These are phyloP conservation scores for Sporothrix mexicana DNA, from an alignment of 2,329 filamentous ascomycete genomes.

Conservation along the genomic window DNA sequence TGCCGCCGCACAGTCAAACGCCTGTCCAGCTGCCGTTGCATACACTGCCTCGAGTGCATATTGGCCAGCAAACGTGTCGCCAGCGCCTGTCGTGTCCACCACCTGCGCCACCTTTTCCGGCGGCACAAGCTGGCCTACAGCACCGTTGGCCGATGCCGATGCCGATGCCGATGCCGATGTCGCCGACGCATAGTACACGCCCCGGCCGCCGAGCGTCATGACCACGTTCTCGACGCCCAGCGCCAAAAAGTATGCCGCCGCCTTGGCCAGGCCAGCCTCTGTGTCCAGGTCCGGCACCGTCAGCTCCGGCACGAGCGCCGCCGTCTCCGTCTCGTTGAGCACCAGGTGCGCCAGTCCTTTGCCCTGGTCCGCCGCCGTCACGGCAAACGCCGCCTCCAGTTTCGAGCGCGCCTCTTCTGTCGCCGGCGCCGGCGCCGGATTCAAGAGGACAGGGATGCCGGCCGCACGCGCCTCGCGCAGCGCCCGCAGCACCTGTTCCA, in stretches of 20 bases:
- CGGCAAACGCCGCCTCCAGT: slow-evolving; percentile 56
- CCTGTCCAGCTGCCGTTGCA: slow-evolving; percentile 40
- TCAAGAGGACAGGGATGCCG: slow-evolving; percentile 65
- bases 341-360: slow-evolving; percentile 67
- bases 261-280: slow-evolving; percentile 43
- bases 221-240: slow-evolving; percentile 77
- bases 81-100: slow-evolving; percentile 91
- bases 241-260: slow-evolving; percentile 60
- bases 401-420: slow-evolving; percentile 57
- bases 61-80: slow-evolving; percentile 90
- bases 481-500: slow-evolving; percentile 58
- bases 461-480: slow-evolving; percentile 49
- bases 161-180: slow-evolving; percentile 38
- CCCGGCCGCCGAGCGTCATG: slow-evolving; percentile 81
- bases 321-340: slow-evolving; percentile 77
- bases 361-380: background rate
- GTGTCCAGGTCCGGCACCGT: slow-evolving; percentile 45
- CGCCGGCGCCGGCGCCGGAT: slow-evolving; percentile 76
- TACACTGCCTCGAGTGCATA: slow-evolving; percentile 77
- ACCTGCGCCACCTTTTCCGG: slow-evolving; percentile 73
- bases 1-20: slow-evolving; percentile 63
- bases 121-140: slow-evolving; percentile 55
- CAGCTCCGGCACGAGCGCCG: slow-evolving; percentile 61
- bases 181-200: slow-evolving; percentile 69
- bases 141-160: slow-evolving; percentile 35